Conservation (phyloP, 306 rosid genomes). For the Herpetospermum pedunculosum region DNA sequence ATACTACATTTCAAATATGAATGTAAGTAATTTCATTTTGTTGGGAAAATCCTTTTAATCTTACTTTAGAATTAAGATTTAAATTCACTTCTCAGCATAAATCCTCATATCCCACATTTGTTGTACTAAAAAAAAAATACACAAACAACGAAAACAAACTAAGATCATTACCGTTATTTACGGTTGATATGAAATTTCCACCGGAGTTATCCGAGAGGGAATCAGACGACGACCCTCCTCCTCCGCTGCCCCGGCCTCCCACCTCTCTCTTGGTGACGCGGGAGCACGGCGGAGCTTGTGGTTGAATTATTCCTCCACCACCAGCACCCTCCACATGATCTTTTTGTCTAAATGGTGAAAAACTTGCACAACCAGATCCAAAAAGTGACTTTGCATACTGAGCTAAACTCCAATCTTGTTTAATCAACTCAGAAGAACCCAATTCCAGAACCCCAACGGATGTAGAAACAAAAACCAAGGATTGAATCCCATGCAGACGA, state of each 20-base stretch:
- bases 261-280: neutral
- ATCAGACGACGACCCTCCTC: conserved; percentile 1
- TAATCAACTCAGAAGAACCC: conserved; percentile 23
- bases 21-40: no score
- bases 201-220: conserved; percentile 7
- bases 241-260: neutral
- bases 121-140: no score
- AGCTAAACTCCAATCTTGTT: conserved; percentile 18
- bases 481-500: conserved; percentile 20
- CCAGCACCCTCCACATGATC: neutral
- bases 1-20: no score
- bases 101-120: no score
- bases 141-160: neutral
- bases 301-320: neutral
- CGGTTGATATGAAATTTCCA: neutral
- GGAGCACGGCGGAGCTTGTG: neutral
- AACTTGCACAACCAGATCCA: neutral
- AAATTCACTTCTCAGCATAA: neutral
- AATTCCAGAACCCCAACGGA: conserved; percentile 30
- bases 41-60: no score
- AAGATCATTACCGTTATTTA: neutral
- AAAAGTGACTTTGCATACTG: conserved; percentile 22
- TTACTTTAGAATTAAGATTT: no score
- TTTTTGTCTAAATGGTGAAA: neutral
- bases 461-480: conserved; percentile 25